Evolutionary conservation across 1,139 yeast species (phyloP), one percentile per base, ranked within the genome.

Genomic region (Candida glucosophila): DNA sequence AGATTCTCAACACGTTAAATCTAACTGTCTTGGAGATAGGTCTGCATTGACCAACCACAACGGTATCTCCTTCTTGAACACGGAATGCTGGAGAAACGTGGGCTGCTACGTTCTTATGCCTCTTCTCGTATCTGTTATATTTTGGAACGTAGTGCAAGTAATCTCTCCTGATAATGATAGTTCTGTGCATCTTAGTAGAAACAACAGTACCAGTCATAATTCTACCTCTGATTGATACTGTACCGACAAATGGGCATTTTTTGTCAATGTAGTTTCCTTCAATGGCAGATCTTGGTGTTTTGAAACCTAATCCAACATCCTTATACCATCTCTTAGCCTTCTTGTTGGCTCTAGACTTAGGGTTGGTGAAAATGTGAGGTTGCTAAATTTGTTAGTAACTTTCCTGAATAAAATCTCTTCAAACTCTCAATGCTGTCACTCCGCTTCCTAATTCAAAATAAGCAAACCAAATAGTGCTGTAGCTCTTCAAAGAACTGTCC

Each of bases 31-130:
- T 90, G 59, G 98, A 90, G 64, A 90, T 73, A 60, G 99, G 99
- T 78, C 98, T 90, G 82, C 98, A 90, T 77, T 92, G 98, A 66
- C 99, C 99, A 67, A 90, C 97, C 55, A 95, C 88, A 58, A 92
- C 98, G 51, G 81, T 75, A 62, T 92, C 99, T 77, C 99, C 99
- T 67, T 88, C 97, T 65, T 73, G 73, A 56, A 88, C 96, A 77
- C 99, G 94, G 97, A 90, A 90, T 70, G 98, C 98, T 71, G 99
- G 99, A 46, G 97, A 88, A 58, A 92, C 85, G 77, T 90, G 99
- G 56, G 96, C 98, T 65, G 99, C 93, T 47, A 92, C 77, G 79
- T 90, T 92, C 92, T 90, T 92, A 85, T 90, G 99, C 77, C 99
- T 88, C 85, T 90, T 90, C 77, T 90, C 99, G 81, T 86, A 90